A percentile compares a stretch with the other conserved stretches of the same genome.
These are phyloP conservation scores for Tylopilus sp. DNA, from an alignment of 1,284 basidiomycete species.

Conservation along the genomic window DNA sequence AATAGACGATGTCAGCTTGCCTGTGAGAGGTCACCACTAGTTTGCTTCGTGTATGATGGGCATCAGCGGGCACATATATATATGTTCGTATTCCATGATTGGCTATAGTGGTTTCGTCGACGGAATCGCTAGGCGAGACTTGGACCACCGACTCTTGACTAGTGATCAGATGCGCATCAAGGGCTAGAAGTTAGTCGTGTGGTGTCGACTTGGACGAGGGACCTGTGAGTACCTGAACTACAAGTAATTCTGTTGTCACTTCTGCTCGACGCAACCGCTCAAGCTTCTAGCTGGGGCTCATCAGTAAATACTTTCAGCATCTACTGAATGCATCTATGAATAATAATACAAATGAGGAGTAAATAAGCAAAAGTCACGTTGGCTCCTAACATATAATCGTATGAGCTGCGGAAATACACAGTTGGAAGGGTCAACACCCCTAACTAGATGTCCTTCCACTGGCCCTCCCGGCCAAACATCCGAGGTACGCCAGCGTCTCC, in stretches of 20 bases:
- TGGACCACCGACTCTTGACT: too few species aligned
- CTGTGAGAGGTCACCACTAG: background rate
- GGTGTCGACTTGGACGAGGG: too few species aligned
- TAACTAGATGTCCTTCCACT: conserved; percentile 34
- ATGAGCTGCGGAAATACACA: conserved; percentile 1
- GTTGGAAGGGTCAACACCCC: background rate
- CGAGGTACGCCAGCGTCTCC: conserved; percentile 25
- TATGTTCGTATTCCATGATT: too few species aligned
- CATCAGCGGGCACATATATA: too few species aligned
- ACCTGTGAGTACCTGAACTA: background rate
- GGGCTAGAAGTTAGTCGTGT: too few species aligned
- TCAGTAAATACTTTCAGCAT: background rate
- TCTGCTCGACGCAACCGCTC: background rate
- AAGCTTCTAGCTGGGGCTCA: background rate
- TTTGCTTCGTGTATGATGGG: background rate
- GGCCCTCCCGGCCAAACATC: conserved; percentile 26
- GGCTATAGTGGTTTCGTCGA: too few species aligned
- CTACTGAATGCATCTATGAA: conserved; percentile 1
- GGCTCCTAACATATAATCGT: conserved; percentile 1
- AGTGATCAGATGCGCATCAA: too few species aligned
- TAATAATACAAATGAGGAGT: conserved; percentile 16
- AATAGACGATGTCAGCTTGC: background rate
- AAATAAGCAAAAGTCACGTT: conserved; percentile 1
- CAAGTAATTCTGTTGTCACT: background rate
- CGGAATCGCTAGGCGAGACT: too few species aligned